Evolutionary conservation across 345 rosid species (phyloP).

Genomic region (Pistacia atlantica): DNA sequence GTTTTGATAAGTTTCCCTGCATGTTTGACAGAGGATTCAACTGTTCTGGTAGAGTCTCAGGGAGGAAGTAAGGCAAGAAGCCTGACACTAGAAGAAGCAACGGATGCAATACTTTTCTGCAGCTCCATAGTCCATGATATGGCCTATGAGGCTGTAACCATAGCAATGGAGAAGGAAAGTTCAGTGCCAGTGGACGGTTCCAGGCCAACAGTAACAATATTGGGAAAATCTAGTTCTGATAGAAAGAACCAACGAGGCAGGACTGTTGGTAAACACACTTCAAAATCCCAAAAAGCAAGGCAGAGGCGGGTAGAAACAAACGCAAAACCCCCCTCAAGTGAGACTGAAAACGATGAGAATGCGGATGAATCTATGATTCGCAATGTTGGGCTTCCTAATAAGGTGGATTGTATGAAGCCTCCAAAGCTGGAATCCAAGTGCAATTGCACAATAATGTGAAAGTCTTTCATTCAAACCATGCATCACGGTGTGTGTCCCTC

Average conservation of each 20-base stretch:
- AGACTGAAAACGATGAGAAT: conserved; percentile 86
- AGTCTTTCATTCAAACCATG: conserved; percentile 19
- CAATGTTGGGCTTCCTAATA: conserved; percentile 65
- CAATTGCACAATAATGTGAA: conserved; percentile 97
- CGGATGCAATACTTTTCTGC: conserved; percentile 89
- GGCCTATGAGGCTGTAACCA: conserved; percentile 78
- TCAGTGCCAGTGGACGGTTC: conserved; percentile 54
- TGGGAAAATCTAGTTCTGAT: conserved; percentile 63
- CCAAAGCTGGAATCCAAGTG: conserved; percentile 94
- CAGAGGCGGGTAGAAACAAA: conserved; percentile 62
- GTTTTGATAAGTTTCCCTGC: conserved; percentile 27
- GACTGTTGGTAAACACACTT: conserved; percentile 46
- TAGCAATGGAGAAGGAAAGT: conserved; percentile 69
- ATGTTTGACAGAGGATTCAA: conserved; percentile 65
- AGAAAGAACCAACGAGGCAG: conserved; percentile 53
- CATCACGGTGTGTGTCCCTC: conserved; percentile 4
- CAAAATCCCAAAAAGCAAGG: conserved; percentile 56
- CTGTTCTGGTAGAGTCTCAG: conserved; percentile 58
- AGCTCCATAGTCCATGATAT: conserved; percentile 93
- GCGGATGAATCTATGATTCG: conserved; percentile 53
- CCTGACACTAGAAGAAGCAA: conserved; percentile 95
- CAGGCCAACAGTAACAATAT: conserved; percentile 67
- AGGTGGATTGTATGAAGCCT: conserved; percentile 65
- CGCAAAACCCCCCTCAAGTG: conserved; percentile 35
- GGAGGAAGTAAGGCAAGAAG: conserved; percentile 72